Conservation (phyloP, 495 filamentous ascomycete species). For the Friedmanniomyces endolithicus region DNA sequence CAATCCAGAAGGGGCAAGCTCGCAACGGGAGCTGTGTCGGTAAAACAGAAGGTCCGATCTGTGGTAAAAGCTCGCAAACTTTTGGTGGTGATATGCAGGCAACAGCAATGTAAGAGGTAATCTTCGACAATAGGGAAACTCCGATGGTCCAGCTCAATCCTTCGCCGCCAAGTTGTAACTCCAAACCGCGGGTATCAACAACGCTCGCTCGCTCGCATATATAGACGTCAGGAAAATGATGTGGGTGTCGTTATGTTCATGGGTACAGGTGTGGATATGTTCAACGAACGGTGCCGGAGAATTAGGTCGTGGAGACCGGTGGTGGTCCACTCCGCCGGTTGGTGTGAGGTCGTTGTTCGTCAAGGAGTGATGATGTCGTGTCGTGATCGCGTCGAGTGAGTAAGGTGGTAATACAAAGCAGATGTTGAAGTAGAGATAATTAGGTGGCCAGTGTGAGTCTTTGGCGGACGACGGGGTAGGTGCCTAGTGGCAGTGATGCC, state of each 20-base stretch:
- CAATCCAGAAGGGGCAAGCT: not conserved
- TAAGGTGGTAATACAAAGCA: not conserved
- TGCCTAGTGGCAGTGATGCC: conserved; percentile 1
- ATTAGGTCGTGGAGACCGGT: not conserved
- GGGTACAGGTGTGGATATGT: conserved; percentile 5
- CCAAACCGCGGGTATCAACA: conserved; percentile 11
- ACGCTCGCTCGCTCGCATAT: conserved; percentile 11
- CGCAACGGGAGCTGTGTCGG: not conserved
- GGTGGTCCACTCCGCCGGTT: not conserved
- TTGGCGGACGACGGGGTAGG: not conserved
- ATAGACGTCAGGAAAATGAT: conserved; percentile 5
- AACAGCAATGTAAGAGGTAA: not conserved
- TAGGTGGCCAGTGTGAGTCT: not conserved
- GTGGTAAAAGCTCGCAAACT: conserved; percentile 3
- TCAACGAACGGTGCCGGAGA: conserved; percentile 5
- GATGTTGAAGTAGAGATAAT: not conserved
- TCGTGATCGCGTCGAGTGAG: not conserved
- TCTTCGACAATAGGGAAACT: conserved; percentile 6
- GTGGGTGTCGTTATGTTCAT: conserved; percentile 17
- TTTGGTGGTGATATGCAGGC: conserved; percentile 6
- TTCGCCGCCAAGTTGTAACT: not conserved
- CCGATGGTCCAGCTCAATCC: not conserved
- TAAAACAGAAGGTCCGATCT: conserved; percentile 4
- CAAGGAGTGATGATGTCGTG: not conserved
- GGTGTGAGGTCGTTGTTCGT: not conserved